phyloP scores from a whole-genome alignment of 73 alveolate species.

The Stentor coeruleus region DNA sequence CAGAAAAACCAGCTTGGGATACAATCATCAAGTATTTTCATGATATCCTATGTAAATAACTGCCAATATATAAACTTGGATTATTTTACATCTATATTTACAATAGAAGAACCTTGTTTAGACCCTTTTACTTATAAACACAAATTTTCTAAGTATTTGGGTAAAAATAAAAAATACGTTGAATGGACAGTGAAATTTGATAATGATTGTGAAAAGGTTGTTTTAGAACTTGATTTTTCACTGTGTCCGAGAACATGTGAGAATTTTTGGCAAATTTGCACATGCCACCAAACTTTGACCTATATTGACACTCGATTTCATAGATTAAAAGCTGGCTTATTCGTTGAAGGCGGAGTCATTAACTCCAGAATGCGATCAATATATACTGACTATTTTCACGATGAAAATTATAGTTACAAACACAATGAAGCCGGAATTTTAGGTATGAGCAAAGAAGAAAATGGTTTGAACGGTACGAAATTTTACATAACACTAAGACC shows the following conservation, averaged over 20 bases:
- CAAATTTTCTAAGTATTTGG: too few species aligned
- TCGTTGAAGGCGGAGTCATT: slow-evolving; percentile 9
- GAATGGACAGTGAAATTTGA: not conserved
- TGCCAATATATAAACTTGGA: too few species aligned
- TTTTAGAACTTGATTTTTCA: not conserved
- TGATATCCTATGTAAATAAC: too few species aligned
- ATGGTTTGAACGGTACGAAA: not conserved
- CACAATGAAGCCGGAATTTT: not conserved
- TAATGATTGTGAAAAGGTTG: not conserved
- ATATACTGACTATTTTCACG: not conserved
- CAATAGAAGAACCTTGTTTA: too few species aligned
- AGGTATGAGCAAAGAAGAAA: not conserved
- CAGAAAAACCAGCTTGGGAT: too few species aligned
- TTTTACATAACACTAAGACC: slow-evolving; percentile 19
- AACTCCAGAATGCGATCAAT: not conserved
- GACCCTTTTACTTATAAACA: too few species aligned
- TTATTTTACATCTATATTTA: too few species aligned
- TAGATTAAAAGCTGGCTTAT: not conserved
- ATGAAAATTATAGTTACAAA: not conserved
- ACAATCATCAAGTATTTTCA: too few species aligned
- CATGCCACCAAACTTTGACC: not conserved
- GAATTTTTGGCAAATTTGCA: slow-evolving; percentile 13
- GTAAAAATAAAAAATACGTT: slow-evolving; percentile 1
- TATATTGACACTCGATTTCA: not conserved
- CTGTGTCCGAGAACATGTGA: slow-evolving; percentile 18